These are phyloP conservation scores for Apiotrichum veenhuisii DNA, from an alignment of 1,284 basidiomycete genomes.

Conservation along the genomic window DNA sequence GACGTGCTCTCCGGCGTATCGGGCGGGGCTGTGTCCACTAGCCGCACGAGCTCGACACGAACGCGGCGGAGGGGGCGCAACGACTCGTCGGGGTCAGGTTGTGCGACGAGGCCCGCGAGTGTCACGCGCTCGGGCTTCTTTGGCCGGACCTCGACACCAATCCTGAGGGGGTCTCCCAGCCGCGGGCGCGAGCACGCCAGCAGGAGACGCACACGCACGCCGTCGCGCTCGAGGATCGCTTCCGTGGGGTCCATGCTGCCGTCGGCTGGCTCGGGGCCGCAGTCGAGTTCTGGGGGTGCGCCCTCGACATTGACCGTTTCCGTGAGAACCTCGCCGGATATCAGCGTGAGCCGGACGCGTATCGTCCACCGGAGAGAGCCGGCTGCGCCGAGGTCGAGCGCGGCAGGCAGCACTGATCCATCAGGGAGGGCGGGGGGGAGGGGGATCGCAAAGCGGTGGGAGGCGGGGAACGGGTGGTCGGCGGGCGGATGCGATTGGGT, in stretches of 20 bases:
- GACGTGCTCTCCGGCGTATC: background rate
- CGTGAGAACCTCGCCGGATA: slow-evolving; percentile 21
- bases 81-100: slow-evolving; percentile 33
- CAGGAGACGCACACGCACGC: slow-evolving; percentile 32
- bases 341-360: slow-evolving; percentile 25
- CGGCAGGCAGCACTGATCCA: slow-evolving; percentile 30
- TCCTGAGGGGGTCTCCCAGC: slow-evolving; percentile 32
- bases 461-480: slow-evolving; percentile 25
- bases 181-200: slow-evolving; percentile 31
- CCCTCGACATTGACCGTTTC: slow-evolving; percentile 36
- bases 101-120: slow-evolving; percentile 28
- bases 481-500: slow-evolving; percentile 15
- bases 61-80: slow-evolving; percentile 40
- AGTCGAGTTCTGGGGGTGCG: slow-evolving; percentile 32
- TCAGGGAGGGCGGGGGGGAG: slow-evolving; percentile 23
- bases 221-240: slow-evolving; percentile 27
- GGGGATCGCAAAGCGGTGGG: slow-evolving; percentile 37
- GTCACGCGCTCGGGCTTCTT: slow-evolving; percentile 28
- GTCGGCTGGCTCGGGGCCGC: background rate
- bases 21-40: slow-evolving; percentile 20
- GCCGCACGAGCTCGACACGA: slow-evolving; percentile 40
- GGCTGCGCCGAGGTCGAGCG: slow-evolving; percentile 34
- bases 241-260: slow-evolving; percentile 26
- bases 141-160: slow-evolving; percentile 41
- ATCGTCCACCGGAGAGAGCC: slow-evolving; percentile 33